These are phyloP conservation scores for Cyclocybe cylindracea DNA, from an alignment of 768 basidiomycete genomes.

Conservation along the genomic window DNA sequence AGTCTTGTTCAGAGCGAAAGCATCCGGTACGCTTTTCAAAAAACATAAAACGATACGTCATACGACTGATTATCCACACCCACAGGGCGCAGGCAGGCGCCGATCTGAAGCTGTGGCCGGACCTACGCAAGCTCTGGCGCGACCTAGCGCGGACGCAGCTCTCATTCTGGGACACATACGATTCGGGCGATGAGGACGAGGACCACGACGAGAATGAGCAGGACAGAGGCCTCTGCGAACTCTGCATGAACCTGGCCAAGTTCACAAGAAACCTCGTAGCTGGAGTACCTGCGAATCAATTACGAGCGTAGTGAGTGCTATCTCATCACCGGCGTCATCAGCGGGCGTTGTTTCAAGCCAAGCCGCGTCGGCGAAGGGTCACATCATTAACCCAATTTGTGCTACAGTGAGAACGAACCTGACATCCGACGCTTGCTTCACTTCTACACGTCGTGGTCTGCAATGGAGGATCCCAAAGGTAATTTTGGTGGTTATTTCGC, in stretches of 20 bases:
- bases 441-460: slow-evolving; percentile 76
- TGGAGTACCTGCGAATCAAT: slow-evolving; percentile 72
- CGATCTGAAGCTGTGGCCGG: slow-evolving; percentile 53
- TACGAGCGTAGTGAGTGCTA: slow-evolving; percentile 64
- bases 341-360: slow-evolving; percentile 2
- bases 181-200: slow-evolving; percentile 39
- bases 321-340: slow-evolving; percentile 1
- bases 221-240: slow-evolving; percentile 33
- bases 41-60: neutral
- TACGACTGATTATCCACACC: neutral
- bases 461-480: slow-evolving; percentile 64
- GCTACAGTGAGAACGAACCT: slow-evolving; percentile 66
- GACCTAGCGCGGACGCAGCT: slow-evolving; percentile 47
- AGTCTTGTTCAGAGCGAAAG: slow-evolving; percentile 49
- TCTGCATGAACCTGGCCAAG: slow-evolving; percentile 60
- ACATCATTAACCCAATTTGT: slow-evolving; percentile 1
- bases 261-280: slow-evolving; percentile 87
- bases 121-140: slow-evolving; percentile 59
- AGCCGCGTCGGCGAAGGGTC: slow-evolving; percentile 4
- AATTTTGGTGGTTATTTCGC: slow-evolving; percentile 19
- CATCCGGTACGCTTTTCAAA: slow-evolving; percentile 31
- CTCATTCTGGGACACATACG: slow-evolving; percentile 53
- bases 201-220: slow-evolving; percentile 16
- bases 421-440: slow-evolving; percentile 68
- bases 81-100: slow-evolving; percentile 34